Percentiles rank a stretch among this genome's conserved stretches.
Conservation (phyloP, 331 rosid species). For the Pyrus hybrid region DNA sequence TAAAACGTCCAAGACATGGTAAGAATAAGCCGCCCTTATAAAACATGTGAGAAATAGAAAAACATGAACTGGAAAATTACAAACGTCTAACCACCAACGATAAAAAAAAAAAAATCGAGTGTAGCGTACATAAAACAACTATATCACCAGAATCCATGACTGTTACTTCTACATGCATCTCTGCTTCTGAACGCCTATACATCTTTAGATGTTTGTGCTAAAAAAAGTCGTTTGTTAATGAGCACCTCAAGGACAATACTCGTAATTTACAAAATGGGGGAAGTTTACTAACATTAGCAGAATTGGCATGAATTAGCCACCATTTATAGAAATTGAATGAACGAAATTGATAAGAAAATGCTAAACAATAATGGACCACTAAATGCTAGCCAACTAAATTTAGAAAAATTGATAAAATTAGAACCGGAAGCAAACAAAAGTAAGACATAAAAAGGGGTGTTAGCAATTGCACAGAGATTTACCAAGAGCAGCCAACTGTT, state of each 20-base stretch:
- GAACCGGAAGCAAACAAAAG: not conserved
- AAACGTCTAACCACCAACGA: not conserved
- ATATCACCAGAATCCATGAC: not conserved
- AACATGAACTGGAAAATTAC: not conserved
- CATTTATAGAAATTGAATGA: not conserved
- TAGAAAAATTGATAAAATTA: not conserved
- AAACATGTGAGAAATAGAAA: not conserved
- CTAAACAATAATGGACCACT: not conserved
- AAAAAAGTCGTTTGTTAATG: not conserved
- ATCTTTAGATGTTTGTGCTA: slow-evolving; percentile 3
- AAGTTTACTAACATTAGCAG: not conserved
- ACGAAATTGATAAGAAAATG: not conserved
- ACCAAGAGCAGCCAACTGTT: slow-evolving; percentile 76
- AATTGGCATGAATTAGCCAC: slow-evolving; percentile 2
- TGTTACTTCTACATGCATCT: slow-evolving; percentile 4
- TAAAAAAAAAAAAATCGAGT: not conserved
- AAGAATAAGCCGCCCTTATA: not conserved
- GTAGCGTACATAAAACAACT: not conserved
- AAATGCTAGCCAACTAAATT: not conserved
- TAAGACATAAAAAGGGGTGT: not conserved
- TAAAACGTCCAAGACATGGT: not conserved
- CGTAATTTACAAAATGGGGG: not conserved
- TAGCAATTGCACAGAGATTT: not conserved
- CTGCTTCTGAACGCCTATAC: not conserved
- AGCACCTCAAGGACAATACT: slow-evolving; percentile 1